Base-by-base conservation (phyloP, 257 asterid species). In the Fraxinus pennsylvanica region DNA sequence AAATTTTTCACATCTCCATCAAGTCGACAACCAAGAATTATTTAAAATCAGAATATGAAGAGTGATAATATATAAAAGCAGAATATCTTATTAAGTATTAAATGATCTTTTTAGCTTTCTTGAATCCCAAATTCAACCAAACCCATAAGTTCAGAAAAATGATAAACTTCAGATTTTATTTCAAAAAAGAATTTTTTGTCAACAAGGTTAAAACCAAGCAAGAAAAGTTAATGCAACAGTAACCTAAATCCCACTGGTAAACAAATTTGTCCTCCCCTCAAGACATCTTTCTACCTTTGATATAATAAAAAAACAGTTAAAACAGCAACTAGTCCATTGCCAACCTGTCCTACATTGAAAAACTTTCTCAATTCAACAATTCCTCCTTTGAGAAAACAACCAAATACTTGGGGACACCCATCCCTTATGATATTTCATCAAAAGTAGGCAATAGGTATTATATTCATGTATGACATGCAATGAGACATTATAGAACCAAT, bases 341-440 rank as follows among this genome's bases (percentile, higher is more conserved):
- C 89, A 91, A 86, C 90, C 93, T 89, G 90, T 85, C 89, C 87
- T 78, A 76, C 83, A 76, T 86, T 81, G 81, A 79, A 84, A 86
- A 76, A 19, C 79, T 79, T 83, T 83, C 80, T 69, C 76, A 81
- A 68, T 80, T 79, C 86, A 89, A 73, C 76, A 81, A 80, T 79
- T 77, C 76, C 80, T 71, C 80, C 81, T 79, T 85, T 77, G 82
- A 80, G 85, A 84, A 83, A 83, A 84, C 89, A 85, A 82, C 86
- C 87, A 83, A 84, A 80, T 82, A 83, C 88, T 87, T 68, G 78
- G 79, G 67, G 78, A 71, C 81, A 52, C 88, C 83, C 86, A 76
- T 84, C 86, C 79, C 84, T 76, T 87, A 76, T 74, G 81, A 82
- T 84, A 77, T 82, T 82, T 82, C 72, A 83, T 81, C 87, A 76